These are phyloP conservation scores for Vaccinium macrocarpon DNA, from an alignment of 148 eudicot genomes.

Conservation along the genomic window DNA sequence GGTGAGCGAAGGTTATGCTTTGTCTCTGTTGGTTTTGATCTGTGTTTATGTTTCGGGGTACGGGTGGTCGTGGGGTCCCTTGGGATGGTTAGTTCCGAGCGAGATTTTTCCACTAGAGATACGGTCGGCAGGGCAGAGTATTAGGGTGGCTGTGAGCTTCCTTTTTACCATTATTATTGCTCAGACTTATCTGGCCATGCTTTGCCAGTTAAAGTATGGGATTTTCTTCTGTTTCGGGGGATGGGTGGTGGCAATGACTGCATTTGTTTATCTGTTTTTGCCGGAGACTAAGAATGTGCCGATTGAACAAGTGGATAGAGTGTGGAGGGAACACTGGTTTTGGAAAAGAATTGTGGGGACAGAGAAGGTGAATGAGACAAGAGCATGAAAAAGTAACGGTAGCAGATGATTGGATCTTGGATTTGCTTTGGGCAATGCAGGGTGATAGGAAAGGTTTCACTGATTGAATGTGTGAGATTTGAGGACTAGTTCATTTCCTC, in stretches of 20 bases:
- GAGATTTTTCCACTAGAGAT: slow-evolving; percentile 25
- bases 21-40: slow-evolving; percentile 23
- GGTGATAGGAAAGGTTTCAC: background rate
- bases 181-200: background rate
- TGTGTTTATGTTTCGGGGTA: slow-evolving; percentile 32
- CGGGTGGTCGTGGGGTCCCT: slow-evolving; percentile 45
- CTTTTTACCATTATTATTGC: slow-evolving; percentile 7
- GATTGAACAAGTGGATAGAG: too few relatives aligned
- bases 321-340: background rate
- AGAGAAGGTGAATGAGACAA: slow-evolving; percentile 24
- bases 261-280: slow-evolving; percentile 25
- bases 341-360: slow-evolving; percentile 30
- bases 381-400: background rate
- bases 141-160: background rate
- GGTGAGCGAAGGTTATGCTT: background rate
- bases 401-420: background rate
- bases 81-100: slow-evolving; percentile 44
- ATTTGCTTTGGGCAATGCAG: background rate
- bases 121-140: slow-evolving; percentile 4
- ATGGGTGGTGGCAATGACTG: slow-evolving; percentile 40
- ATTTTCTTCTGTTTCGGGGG: slow-evolving; percentile 45
- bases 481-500: background rate
- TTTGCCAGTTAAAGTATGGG: slow-evolving; percentile 16
- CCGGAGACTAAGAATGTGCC: too few relatives aligned
- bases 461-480: background rate